Base-by-base conservation (phyloP, 1,284 basidiomycete genomes). In the Ceratobasidium theobromae region DNA sequence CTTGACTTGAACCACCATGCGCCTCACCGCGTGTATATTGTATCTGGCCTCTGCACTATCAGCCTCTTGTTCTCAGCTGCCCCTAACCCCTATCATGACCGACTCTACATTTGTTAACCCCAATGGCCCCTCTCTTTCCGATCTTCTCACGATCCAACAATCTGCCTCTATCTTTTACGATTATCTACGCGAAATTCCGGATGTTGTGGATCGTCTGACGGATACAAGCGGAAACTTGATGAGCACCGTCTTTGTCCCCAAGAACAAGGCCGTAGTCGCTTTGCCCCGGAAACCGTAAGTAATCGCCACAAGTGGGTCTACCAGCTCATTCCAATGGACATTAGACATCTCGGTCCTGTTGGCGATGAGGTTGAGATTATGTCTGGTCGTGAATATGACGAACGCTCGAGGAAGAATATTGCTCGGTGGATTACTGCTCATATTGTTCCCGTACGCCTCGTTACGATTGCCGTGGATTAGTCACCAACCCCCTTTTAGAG, bases 81-180 rank as follows among this genome's bases (percentile, higher is more conserved):
- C 48, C 23, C 46, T 58, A 25, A 33, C 55, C 18, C 45, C 46
- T 25, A 43, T 64, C 35, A 46, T 57, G 53, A 14, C 30, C 27
- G 41, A 64, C 8, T 14, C 43, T 53, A 32, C 41, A 48, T 52
- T 67, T 33, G 41, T 35, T 38, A 60, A 49, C 33, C 57, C 48
- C 43, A 21, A 43, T 9, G 41, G 46, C 8, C 67, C 67, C 11
- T 65, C 66, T 21, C 66, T 69, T 40, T 58, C 68, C n/a, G 62
- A 69, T 54, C 12, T 67, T 28, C 60, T 69, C 30, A 66, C 67
- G 9, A 30, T 64, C 52, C 66, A 68, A 11, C 45, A 65, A 9
- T 45, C 30, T n/a, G 53, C 68, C 5, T 60, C 68, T 12, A 66
- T 71, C 64, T 69, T 69, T 64, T 71, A 69, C 58, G 69, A 69